Percentiles rank a stretch among this genome's conserved stretches.
phyloP scores from a whole-genome alignment of 768 basidiomycete genomes.

The Boletus pseudopeckii region DNA sequence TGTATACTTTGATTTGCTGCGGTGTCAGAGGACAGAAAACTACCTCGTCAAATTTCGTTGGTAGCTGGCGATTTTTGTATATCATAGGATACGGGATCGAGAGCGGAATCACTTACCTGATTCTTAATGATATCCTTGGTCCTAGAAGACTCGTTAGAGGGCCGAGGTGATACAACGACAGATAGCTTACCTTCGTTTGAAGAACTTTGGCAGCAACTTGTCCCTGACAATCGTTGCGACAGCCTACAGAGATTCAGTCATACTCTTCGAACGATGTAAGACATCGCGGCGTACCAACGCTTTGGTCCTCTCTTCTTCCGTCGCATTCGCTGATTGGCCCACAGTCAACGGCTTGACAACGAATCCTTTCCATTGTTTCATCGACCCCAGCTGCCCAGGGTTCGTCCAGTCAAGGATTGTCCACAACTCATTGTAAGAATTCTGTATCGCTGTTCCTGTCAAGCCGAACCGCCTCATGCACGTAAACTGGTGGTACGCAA shows the following conservation, averaged over 20 bases:
- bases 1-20: conserved; percentile 71
- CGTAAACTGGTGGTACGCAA: conserved; percentile 66
- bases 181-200: conserved; percentile 63
- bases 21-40: conserved; percentile 88
- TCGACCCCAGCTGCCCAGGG: conserved; percentile 70
- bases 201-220: conserved; percentile 75
- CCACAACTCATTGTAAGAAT: conserved; percentile 88
- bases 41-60: conserved; percentile 84
- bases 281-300: conserved; percentile 40
- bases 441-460: conserved; percentile 84
- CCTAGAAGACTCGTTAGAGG: conserved; percentile 30
- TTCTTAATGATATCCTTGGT: conserved; percentile 75
- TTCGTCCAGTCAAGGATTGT: conserved; percentile 92
- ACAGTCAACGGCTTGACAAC: conserved; percentile 63
- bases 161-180: neutral
- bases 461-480: conserved; percentile 77
- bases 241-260: conserved; percentile 32
- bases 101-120: conserved; percentile 42
- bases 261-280: neutral
- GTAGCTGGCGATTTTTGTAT: conserved; percentile 50
- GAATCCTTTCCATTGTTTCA: conserved; percentile 72
- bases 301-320: conserved; percentile 56
- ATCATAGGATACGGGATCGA: neutral
- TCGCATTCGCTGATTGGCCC: conserved; percentile 66
- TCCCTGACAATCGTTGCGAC: conserved; percentile 63